Evolutionary conservation across 805 yeast species (phyloP).

Genomic region (Starmerella bacillaris): DNA sequence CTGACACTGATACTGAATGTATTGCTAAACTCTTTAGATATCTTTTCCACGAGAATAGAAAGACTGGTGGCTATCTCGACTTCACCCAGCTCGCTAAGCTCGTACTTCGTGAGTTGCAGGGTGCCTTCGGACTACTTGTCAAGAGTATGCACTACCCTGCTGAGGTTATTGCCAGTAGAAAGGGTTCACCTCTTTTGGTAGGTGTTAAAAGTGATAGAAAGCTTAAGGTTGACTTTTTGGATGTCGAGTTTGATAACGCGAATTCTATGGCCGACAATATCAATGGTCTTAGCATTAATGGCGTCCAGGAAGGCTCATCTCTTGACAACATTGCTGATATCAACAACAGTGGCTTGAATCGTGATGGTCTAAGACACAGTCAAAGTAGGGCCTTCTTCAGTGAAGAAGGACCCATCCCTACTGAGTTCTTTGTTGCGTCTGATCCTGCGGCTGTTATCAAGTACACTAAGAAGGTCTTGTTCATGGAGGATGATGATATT

Average conservation of each 20-base stretch:
- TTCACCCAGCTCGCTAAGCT: slow-evolving; percentile 84
- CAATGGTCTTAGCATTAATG: slow-evolving; percentile 4
- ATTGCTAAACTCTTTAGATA: slow-evolving; percentile 91
- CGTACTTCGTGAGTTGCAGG: slow-evolving; percentile 82
- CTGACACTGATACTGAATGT: slow-evolving; percentile 95
- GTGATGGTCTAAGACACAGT: slow-evolving; percentile 47
- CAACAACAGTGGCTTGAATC: slow-evolving; percentile 1
- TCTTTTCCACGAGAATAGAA: slow-evolving; percentile 69
- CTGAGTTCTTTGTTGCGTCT: slow-evolving; percentile 87
- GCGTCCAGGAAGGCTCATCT: no score
- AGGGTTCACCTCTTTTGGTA: slow-evolving; percentile 90
- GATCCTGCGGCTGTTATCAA: slow-evolving; percentile 94
- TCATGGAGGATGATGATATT: slow-evolving; percentile 93
- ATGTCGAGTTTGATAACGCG: slow-evolving; percentile 81
- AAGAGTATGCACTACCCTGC: slow-evolving; percentile 85
- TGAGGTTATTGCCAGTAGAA: slow-evolving; percentile 91
- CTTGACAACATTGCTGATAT: no score
- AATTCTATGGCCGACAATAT: slow-evolving; percentile 13
- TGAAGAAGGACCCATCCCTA: slow-evolving; percentile 89
- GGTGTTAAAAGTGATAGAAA: slow-evolving; percentile 91
- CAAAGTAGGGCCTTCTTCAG: slow-evolving; percentile 93
- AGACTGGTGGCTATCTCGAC: slow-evolving; percentile 40
- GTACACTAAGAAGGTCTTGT: slow-evolving; percentile 91
- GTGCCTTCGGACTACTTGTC: slow-evolving; percentile 90
- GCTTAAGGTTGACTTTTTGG: slow-evolving; percentile 93